These are phyloP conservation scores for Aegilops tauschii DNA, from an alignment of 176 grass and related monocot species.

Conservation along the genomic window DNA sequence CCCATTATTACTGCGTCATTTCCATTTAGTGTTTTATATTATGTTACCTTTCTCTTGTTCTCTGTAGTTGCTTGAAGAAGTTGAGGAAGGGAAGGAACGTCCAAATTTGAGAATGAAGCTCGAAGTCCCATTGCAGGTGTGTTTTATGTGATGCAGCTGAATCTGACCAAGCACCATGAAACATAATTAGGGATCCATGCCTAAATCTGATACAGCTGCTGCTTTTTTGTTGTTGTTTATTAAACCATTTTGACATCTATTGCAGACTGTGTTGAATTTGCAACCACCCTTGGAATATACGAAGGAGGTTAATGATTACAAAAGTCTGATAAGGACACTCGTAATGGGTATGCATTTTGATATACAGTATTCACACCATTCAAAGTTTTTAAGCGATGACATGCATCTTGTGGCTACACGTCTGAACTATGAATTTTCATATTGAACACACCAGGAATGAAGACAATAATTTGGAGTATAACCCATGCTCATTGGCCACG, in stretches of 20 bases:
- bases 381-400: conserved; percentile 12
- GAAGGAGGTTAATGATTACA: conserved; percentile 96
- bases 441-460: conserved; percentile 75
- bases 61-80: conserved; percentile 95
- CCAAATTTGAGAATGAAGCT: conserved; percentile 95
- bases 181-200: not conserved
- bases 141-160: not conserved
- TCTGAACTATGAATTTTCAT: conserved; percentile 27
- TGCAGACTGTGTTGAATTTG: conserved; percentile 94
- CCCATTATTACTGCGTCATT: conserved; percentile 8
- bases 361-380: conserved; percentile 12
- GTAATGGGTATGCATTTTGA: conserved; percentile 75
- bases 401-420: not conserved
- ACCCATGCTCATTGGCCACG: conserved; percentile 92
- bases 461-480: conserved; percentile 99
- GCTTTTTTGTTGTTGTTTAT: conserved; percentile 17
- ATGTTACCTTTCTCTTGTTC: conserved; percentile 24
- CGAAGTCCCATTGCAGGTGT: conserved; percentile 96
- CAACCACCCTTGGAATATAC: conserved; percentile 91
- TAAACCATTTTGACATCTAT: conserved; percentile 21
- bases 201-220: not conserved
- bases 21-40: not conserved
- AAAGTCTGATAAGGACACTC: conserved; percentile 94
- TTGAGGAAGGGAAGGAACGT: conserved; percentile 84
- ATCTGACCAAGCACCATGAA: not conserved